Conservation (phyloP, 306 rosid species). For the Rosa multiflora region DNA sequence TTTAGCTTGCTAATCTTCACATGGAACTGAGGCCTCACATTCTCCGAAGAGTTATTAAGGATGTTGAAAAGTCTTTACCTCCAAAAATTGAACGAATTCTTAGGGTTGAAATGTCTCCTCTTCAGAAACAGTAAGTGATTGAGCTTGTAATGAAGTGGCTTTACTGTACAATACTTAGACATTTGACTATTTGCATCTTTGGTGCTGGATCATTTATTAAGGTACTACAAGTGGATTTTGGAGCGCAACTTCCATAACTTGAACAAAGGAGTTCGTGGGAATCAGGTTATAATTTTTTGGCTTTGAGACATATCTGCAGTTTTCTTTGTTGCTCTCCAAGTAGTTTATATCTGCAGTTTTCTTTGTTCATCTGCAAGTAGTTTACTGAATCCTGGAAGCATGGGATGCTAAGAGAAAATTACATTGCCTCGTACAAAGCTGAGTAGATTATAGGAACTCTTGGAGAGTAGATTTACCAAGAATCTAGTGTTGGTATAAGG, state of each 20-base stretch:
- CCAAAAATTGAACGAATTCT: slow-evolving; percentile 98
- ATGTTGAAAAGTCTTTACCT: slow-evolving; percentile 98
- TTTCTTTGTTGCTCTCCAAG: neutral
- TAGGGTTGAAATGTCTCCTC: slow-evolving; percentile 99
- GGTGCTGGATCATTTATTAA: slow-evolving; percentile 34
- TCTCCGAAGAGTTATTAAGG: slow-evolving; percentile 96
- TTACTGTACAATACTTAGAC: slow-evolving; percentile 6
- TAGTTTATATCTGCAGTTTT: neutral
- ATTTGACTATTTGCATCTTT: slow-evolving; percentile 24
- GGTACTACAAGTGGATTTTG: slow-evolving; percentile 99
- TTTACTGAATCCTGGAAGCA: neutral
- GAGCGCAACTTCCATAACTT: slow-evolving; percentile 97
- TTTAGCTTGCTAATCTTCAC: slow-evolving; percentile 95
- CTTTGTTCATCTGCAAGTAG: neutral
- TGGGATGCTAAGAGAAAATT: neutral
- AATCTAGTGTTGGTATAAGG: neutral
- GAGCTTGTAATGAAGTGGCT: slow-evolving; percentile 8
- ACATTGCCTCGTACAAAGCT: neutral
- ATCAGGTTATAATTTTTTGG: slow-evolving; percentile 61
- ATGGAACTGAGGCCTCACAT: slow-evolving; percentile 98
- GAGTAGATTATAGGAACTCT: neutral
- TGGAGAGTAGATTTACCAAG: neutral
- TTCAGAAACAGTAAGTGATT: slow-evolving; percentile 89
- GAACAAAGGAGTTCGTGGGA: slow-evolving; percentile 99
- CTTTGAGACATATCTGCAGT: neutral